Conservation (phyloP, 2,329 filamentous ascomycete genomes). For the Mycosphaerella sp. region DNA sequence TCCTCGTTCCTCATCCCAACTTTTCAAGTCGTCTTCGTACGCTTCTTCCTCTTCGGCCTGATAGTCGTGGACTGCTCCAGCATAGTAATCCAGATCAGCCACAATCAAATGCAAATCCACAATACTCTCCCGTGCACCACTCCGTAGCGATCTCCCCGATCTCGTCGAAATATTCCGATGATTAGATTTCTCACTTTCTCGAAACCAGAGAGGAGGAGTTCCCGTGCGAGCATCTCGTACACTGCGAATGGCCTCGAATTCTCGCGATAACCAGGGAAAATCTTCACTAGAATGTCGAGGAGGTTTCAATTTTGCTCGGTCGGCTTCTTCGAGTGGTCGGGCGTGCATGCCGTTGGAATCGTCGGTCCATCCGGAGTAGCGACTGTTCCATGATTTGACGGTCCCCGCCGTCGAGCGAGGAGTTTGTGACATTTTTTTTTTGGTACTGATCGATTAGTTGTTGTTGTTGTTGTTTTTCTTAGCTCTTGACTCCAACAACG, state of each 20-base stretch:
- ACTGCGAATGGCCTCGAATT: slow-evolving; percentile 30
- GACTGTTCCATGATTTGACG: slow-evolving; percentile 32
- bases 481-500: not conserved
- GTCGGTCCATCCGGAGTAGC: slow-evolving; percentile 26
- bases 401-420: slow-evolving; percentile 30
- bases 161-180: slow-evolving; percentile 13
- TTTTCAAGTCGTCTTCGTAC: slow-evolving; percentile 27
- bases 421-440: slow-evolving; percentile 23
- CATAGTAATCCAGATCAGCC: slow-evolving; percentile 34
- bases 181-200: slow-evolving; percentile 28
- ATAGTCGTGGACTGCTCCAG: slow-evolving; percentile 34
- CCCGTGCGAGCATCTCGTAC: slow-evolving; percentile 16
- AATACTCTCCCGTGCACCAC: slow-evolving; percentile 29
- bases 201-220: slow-evolving; percentile 30
- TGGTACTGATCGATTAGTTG: slow-evolving; percentile 12
- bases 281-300: slow-evolving; percentile 24
- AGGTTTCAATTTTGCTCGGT: slow-evolving; percentile 26
- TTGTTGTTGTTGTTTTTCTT: no score
- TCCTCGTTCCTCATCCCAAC: slow-evolving; percentile 25
- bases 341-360: slow-evolving; percentile 23
- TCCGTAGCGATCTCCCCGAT: slow-evolving; percentile 18
- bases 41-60: slow-evolving; percentile 29
- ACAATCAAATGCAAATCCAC: slow-evolving; percentile 33
- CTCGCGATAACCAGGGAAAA: slow-evolving; percentile 31
- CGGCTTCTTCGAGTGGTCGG: slow-evolving; percentile 27